A percentile compares a stretch with the other conserved stretches of the same genome.
phyloP scores from a whole-genome alignment of 495 filamentous ascomycete species.

The Glonium stellatum region DNA sequence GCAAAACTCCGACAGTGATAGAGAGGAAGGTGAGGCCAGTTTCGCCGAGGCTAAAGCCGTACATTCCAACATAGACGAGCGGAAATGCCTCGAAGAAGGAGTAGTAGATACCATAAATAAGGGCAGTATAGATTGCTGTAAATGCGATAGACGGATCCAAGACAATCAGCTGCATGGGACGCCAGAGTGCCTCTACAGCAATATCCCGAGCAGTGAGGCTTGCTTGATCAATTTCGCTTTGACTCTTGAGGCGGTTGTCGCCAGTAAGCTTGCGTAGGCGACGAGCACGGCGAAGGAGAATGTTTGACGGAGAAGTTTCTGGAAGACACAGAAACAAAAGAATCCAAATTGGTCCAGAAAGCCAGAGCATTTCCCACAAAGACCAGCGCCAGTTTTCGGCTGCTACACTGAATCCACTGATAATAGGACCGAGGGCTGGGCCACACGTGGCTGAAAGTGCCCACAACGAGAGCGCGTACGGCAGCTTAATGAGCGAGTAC shows the following conservation, averaged over 20 bases:
- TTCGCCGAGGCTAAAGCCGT: conserved; percentile 55
- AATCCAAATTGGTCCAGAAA: conserved; percentile 42
- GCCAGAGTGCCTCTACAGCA: conserved; percentile 53
- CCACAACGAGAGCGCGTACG: conserved; percentile 50
- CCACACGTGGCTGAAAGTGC: conserved; percentile 41
- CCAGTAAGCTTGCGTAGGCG: conserved; percentile 44
- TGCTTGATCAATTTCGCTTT: conserved; percentile 38
- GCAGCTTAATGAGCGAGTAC: conserved; percentile 48
- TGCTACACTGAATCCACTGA: conserved; percentile 57
- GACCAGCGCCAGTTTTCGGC: conserved; percentile 42
- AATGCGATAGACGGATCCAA: conserved; percentile 58
- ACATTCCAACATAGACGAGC: conserved; percentile 58
- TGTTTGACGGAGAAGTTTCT: conserved; percentile 47
- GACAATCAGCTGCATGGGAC: conserved; percentile 56
- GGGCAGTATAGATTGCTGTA: conserved; percentile 54
- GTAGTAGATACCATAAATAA: conserved; percentile 64
- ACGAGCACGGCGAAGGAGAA: conserved; percentile 50
- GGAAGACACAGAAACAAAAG: conserved; percentile 49
- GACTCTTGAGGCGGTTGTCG: conserved; percentile 27
- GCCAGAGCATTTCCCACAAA: conserved; percentile 44
- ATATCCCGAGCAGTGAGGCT: conserved; percentile 43
- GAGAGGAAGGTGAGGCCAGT: conserved; percentile 60
- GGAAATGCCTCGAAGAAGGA: conserved; percentile 70
- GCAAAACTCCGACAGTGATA: conserved; percentile 50
- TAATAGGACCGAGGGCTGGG: conserved; percentile 55